phyloP scores from a whole-genome alignment of 306 rosid genomes.

The Dalbergia cochinchinensis region DNA sequence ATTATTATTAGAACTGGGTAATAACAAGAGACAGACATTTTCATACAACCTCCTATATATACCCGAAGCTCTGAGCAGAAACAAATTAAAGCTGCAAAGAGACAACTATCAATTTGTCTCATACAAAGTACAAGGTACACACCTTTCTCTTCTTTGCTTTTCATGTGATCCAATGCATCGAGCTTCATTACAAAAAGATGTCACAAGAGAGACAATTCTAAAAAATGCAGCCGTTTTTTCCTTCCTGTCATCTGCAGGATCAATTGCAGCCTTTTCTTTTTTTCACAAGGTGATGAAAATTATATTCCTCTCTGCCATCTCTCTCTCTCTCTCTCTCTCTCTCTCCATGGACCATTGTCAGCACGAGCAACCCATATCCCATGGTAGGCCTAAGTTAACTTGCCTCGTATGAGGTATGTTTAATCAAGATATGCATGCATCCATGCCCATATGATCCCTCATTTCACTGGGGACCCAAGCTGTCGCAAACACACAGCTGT shows the following conservation, averaged over 20 bases:
- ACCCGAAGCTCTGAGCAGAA: slow-evolving; percentile 35
- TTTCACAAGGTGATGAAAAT: slow-evolving; percentile 48
- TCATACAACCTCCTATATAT: slow-evolving; percentile 17
- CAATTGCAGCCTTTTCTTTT: slow-evolving; percentile 43
- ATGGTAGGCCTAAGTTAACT: slow-evolving; percentile 38
- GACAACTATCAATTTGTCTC: slow-evolving; percentile 53
- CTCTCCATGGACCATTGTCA: slow-evolving; percentile 50
- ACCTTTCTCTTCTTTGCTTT: slow-evolving; percentile 38
- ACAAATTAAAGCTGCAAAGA: slow-evolving; percentile 42
- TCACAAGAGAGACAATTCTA: slow-evolving; percentile 33
- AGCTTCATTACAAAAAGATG: slow-evolving; percentile 46
- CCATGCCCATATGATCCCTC: slow-evolving; percentile 51
- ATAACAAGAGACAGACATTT: slow-evolving; percentile 6
- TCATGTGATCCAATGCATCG: slow-evolving; percentile 52
- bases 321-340: slow-evolving; percentile 5
- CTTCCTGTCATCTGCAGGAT: slow-evolving; percentile 38
- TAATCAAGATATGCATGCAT: slow-evolving; percentile 11
- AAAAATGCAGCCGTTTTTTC: slow-evolving; percentile 51
- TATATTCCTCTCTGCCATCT: not conserved
- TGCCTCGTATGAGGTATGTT: slow-evolving; percentile 8
- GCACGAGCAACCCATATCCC: slow-evolving; percentile 28
- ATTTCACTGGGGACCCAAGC: slow-evolving; percentile 77
- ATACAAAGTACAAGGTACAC: slow-evolving; percentile 47
- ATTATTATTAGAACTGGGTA: slow-evolving; percentile 32
- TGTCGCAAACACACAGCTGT: slow-evolving; percentile 85